phyloP scores from a whole-genome alignment of 2,329 filamentous ascomycete species.

The Venturia oleaginea region DNA sequence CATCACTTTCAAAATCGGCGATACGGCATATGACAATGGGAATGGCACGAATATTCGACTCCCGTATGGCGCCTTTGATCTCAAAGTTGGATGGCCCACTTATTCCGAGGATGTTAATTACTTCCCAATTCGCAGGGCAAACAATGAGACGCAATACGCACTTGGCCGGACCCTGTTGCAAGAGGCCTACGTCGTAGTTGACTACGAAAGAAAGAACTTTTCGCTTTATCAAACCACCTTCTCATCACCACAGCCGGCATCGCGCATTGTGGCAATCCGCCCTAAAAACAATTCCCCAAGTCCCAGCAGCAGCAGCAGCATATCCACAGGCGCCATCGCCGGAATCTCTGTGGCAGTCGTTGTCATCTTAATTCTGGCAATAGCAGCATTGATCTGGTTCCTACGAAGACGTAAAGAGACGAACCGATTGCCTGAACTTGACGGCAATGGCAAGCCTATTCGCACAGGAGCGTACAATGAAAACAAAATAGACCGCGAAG shows the following conservation, averaged over 20 bases:
- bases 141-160: constrained; percentile 29
- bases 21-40: constrained; percentile 19
- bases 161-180: constrained; percentile 33
- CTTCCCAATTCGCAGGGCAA: constrained; percentile 30
- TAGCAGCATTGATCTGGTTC: constrained; percentile 9
- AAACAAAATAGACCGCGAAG: not conserved
- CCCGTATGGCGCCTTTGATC: constrained; percentile 32
- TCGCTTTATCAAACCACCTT: constrained; percentile 13
- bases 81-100: constrained; percentile 20
- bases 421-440: not conserved
- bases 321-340: constrained; percentile 15
- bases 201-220: constrained; percentile 23
- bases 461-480: not conserved
- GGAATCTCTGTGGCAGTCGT: constrained; percentile 15
- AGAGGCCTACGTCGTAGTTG: constrained; percentile 32
- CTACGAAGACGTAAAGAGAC: not conserved
- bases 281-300: not conserved
- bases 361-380: not conserved
- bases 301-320: constrained; percentile 2
- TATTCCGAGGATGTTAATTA: constrained; percentile 23
- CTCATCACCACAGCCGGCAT: constrained; percentile 7
- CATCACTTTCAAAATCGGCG: constrained; percentile 26
- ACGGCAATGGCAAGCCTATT: not conserved
- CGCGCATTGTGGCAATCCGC: constrained; percentile 14
- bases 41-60: constrained; percentile 25